Evolutionary conservation across 2,329 filamentous ascomycete genomes (phyloP).

Genomic region (Sporothrix phasma): DNA sequence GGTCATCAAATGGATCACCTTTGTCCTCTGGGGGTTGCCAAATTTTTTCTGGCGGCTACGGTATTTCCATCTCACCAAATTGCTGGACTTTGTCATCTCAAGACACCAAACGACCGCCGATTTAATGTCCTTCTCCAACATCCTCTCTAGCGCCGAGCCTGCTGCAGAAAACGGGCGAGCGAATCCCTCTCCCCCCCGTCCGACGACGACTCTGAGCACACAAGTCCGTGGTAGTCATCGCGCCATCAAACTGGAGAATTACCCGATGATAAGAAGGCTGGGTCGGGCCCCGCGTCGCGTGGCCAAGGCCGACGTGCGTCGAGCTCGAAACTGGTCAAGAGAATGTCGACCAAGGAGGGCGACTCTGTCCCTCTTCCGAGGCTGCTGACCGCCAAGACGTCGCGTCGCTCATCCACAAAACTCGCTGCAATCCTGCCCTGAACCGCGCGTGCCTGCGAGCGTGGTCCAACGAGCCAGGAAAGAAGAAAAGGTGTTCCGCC

Average conservation of each 20-base stretch:
- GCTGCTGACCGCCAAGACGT: conserved; percentile 33
- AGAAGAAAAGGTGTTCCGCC: conserved; percentile 31
- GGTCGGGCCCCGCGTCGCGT: conserved; percentile 13
- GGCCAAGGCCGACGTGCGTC: conserved; percentile 17
- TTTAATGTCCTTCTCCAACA: conserved; percentile 93
- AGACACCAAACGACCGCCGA: conserved; percentile 66
- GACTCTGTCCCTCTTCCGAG: conserved; percentile 27
- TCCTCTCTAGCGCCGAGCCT: conserved; percentile 68
- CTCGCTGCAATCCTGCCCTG: conserved; percentile 30
- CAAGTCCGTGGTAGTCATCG: conserved; percentile 7
- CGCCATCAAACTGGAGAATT: conserved; percentile 22
- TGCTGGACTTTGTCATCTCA: neutral
- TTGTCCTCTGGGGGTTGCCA: too few species aligned
- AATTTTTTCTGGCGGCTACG: too few species aligned
- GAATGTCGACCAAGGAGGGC: conserved; percentile 40
- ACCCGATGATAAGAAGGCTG: conserved; percentile 16
- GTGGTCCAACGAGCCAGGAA: conserved; percentile 49
- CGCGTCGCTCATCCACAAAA: conserved; percentile 43
- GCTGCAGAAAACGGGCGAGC: conserved; percentile 45
- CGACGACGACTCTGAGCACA: conserved; percentile 16
- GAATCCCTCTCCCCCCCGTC: conserved; percentile 30
- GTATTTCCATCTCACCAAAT: neutral
- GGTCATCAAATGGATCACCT: too few species aligned
- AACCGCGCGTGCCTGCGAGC: conserved; percentile 42
- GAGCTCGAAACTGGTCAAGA: conserved; percentile 31